Evolutionary conservation across 208 protist species (phyloP), one percentile per base, ranked within the genome.

Genomic region (Trypanosoma rangeli): DNA sequence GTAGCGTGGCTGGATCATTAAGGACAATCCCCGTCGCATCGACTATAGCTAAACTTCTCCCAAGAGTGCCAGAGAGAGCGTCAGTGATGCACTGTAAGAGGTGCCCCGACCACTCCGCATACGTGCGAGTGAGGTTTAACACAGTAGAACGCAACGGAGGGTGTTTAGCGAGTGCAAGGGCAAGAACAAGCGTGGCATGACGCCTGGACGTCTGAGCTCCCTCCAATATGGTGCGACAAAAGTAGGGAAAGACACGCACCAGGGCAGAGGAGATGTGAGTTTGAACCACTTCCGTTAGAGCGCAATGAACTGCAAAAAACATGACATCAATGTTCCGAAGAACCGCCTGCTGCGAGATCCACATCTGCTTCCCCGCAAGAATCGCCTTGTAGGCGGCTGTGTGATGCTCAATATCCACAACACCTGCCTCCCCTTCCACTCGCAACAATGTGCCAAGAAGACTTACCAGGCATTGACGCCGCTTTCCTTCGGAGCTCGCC

Each of bases 321-420:
- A 68, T 20, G n/a, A 68, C 26, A 48, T 49, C 20, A 7, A 68
- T 39, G 28, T 52, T 37, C n/a, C 18, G n/a, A 9, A 57, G n/a
- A 48, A 68, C 37, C 37, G 7, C 26, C 28, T 68, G 50, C 35
- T 58, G 63, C n/a, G 63, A 68, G 8, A 35, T n/a, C 63, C 63
- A 68, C 28, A 56, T 54, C 8, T 54, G 57, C 31, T 59, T 42
- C 16, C 58, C 50, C 4, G 48, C 3, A 12, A 68, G 63, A 56
- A 68, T n/a, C 33, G 50, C 49, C 50, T 46, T 68, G 50, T 68
- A 68, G 12, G 63, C 63, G 13, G 63, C 49, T 0, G 49, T 58
- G 4, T 58, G 50, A 7, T 18, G 44, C 5, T 68, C 50, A 56
- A 58, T 15, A 24, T 68, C 63, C 13, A 48, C 31, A 1, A 58